Base-by-base conservation (phyloP, 2,329 filamentous ascomycete species). In the Diaporthe sp. region DNA sequence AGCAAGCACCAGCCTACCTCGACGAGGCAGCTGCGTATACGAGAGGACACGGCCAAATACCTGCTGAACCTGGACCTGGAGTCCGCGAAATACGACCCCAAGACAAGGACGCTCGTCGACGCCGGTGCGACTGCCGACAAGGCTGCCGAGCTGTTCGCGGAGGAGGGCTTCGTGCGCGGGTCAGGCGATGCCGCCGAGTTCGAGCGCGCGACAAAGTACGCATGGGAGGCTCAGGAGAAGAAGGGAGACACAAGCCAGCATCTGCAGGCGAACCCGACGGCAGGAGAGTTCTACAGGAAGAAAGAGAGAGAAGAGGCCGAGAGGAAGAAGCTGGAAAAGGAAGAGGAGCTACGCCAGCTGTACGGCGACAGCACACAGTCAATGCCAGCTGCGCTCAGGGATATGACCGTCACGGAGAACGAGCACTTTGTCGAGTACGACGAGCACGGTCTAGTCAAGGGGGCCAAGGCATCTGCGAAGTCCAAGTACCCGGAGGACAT, bases 31-130 rank as follows among this genome's bases (percentile, higher is more conserved):
- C 88, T 99, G 75, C 92, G 97, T 78, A 92, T 99, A 83, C 91
- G 97, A 83, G 97, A 99, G 86, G 97, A 99, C 83, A 99, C 97
- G 0, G 97, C 97, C 31, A 98, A 98, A 82, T 99, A 99, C 82
- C 88, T 99, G 3, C 87, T 98, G 12, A 98, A 98, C 82, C 90
- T 99, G 39, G 97, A 99, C 82, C 89, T 98, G 3, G 97, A 99
- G 81, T 98, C 96, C 1, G 97, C 97, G 2, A 97, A 98, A 84
- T 99, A 99, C 85, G 96, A 99, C 81, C 97, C 97, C 0, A 99
- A 99, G 83, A 98, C 96, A 17, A 91, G 97, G 80, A 93, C 94
- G 12, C 95, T 99, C 89, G 94, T 98, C 31, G 95, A 98, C 81
- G 92, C 91, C 77, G 95, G 95, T 65, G 95, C 94, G 9, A 94